Evolutionary conservation across 2,329 filamentous ascomycete genomes (phyloP).

Genomic region (Fusarium guadeloupense): DNA sequence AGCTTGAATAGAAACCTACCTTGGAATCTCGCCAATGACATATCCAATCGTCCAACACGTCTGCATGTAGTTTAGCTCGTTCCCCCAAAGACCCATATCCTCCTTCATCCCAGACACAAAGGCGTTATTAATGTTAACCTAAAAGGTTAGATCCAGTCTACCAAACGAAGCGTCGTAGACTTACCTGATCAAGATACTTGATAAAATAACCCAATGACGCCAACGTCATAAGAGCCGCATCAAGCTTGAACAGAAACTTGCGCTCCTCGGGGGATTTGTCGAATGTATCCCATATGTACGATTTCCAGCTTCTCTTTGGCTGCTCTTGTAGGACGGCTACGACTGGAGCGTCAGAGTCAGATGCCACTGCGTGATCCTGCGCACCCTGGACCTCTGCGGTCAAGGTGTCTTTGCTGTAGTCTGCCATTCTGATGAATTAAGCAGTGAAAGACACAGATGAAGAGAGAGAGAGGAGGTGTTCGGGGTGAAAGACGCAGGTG

Average conservation of each 20-base stretch:
- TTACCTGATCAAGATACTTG: constrained; percentile 50
- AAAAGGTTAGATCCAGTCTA: accelerated
- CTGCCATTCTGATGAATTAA: neutral
- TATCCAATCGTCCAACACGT: constrained; percentile 69
- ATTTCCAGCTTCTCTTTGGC: constrained; percentile 49
- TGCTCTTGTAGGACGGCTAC: constrained; percentile 15
- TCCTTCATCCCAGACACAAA: constrained; percentile 58
- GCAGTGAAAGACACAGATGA: accelerated
- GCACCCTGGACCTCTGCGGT: neutral
- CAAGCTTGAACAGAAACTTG: constrained; percentile 55
- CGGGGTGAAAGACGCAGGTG: neutral
- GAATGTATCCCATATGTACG: constrained; percentile 60
- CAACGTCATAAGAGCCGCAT: constrained; percentile 51
- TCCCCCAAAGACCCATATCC: constrained; percentile 57
- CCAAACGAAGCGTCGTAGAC: neutral
- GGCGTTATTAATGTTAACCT: constrained; percentile 43
- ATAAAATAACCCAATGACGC: constrained; percentile 52
- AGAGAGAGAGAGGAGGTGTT: too few species aligned
- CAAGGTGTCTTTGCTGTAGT: neutral
- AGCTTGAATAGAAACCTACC: constrained; percentile 1
- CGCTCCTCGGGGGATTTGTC: constrained; percentile 55
- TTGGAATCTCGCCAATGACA: constrained; percentile 57
- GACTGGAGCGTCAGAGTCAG: constrained; percentile 3
- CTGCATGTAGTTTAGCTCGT: constrained; percentile 59
- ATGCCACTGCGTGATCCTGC: accelerated